Conservation (phyloP, 768 basidiomycete species). For the Rhizopogon vesiculosus region DNA sequence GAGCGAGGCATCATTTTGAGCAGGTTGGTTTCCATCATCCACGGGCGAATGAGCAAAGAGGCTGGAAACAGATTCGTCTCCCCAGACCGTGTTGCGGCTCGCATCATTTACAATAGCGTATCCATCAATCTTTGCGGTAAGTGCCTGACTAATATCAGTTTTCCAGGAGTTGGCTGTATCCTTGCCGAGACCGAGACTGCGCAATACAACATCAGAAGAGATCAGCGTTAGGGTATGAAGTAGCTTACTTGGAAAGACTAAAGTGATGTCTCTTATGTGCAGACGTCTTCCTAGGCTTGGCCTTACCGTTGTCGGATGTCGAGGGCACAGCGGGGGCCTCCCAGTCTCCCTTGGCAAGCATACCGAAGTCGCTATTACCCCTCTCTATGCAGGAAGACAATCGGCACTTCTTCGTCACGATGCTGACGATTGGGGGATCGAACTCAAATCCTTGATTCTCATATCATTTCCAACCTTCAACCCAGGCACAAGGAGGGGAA, state of each 20-base stretch:
- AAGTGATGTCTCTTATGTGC: conserved; percentile 58
- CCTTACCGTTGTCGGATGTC: conserved; percentile 44
- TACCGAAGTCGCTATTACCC: conserved; percentile 22
- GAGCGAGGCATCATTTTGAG: conserved; percentile 15
- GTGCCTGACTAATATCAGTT: conserved; percentile 46
- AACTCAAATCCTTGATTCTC: conserved; percentile 43
- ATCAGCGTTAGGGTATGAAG: not conserved
- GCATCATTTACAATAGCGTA: conserved; percentile 35
- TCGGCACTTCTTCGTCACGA: conserved; percentile 30
- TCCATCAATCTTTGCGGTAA: conserved; percentile 39
- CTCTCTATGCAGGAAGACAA: conserved; percentile 14
- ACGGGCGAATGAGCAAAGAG: conserved; percentile 29
- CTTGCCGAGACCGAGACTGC: conserved; percentile 61
- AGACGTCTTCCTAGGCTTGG: conserved; percentile 39
- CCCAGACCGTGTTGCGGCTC: conserved; percentile 45
- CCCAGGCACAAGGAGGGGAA: conserved; percentile 65
- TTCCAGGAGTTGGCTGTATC: conserved; percentile 54
- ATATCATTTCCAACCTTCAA: conserved; percentile 54
- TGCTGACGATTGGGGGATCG: conserved; percentile 29
- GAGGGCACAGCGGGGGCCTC: conserved; percentile 57
- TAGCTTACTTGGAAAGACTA: conserved; percentile 61
- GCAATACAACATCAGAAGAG: conserved; percentile 3
- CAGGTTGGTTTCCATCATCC: conserved; percentile 30
- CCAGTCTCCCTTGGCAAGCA: conserved; percentile 34
- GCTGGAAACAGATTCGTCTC: conserved; percentile 36